A percentile compares a stretch with the other conserved stretches of the same genome.
Conservation (phyloP, 805 yeast species). For the Candida gorgasii region DNA sequence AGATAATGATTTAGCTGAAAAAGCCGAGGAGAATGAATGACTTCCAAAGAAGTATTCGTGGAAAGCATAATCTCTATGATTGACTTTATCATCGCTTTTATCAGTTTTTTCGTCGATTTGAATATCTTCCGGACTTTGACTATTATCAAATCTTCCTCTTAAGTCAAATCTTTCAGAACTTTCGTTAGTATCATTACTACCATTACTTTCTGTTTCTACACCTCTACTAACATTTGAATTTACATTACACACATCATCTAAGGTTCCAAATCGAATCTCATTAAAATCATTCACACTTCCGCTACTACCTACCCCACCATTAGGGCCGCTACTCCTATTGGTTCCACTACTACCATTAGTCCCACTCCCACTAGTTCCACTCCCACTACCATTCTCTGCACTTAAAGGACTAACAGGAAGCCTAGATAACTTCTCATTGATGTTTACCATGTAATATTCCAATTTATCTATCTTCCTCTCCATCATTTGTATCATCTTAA, state of each 20-base stretch:
- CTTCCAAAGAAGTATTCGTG: constrained; percentile 31
- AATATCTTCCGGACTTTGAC: not conserved
- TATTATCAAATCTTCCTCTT: not conserved
- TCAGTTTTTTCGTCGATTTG: not conserved
- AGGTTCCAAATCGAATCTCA: no score
- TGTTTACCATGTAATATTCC: constrained; percentile 21
- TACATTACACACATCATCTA: no score
- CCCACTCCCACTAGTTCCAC: not conserved
- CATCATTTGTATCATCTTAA: constrained; percentile 18
- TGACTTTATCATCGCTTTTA: not conserved
- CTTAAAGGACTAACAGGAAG: not conserved
- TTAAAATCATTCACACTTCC: not conserved
- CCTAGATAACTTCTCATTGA: constrained; percentile 20
- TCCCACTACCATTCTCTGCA: not conserved
- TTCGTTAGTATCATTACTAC: no score
- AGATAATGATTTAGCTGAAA: constrained; percentile 35
- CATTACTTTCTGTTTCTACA: not conserved
- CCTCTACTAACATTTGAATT: not conserved
- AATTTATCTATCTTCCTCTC: constrained; percentile 22
- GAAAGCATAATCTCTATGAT: constrained; percentile 2
- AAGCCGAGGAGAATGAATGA: constrained; percentile 37
- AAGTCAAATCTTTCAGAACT: no score
- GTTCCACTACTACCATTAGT: not conserved
- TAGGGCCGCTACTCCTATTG: not conserved
- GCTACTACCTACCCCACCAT: not conserved